Evolutionary conservation across 2,329 filamentous ascomycete species (phyloP).

Genomic region (Penicillium italicum): DNA sequence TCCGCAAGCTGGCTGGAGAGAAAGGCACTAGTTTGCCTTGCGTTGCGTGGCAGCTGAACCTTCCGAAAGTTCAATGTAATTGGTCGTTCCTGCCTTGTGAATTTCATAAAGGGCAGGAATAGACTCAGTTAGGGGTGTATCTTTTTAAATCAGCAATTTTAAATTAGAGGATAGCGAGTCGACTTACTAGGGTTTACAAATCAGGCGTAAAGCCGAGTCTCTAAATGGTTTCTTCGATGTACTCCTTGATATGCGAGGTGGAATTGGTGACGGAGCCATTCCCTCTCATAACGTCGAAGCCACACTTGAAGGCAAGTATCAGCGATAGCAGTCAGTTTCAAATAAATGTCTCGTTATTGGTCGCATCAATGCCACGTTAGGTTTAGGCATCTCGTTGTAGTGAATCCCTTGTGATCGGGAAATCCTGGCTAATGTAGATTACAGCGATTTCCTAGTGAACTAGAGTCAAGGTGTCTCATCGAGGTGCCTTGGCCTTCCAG

Average conservation of each 20-base stretch:
- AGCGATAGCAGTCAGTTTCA: not conserved
- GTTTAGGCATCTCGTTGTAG: too few species aligned
- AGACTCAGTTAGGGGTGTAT: constrained; percentile 48
- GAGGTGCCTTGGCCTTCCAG: too few species aligned
- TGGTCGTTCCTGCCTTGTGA: constrained; percentile 47
- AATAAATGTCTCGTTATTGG: not conserved
- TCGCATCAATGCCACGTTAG: too few species aligned
- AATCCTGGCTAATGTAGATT: too few species aligned
- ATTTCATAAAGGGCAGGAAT: constrained; percentile 48
- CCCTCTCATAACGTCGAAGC: constrained; percentile 39
- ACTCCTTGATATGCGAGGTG: constrained; percentile 46
- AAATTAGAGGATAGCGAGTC: too few species aligned
- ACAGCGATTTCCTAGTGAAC: too few species aligned
- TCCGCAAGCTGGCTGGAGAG: fast-evolving
- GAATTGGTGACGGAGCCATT: constrained; percentile 43
- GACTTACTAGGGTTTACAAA: constrained; percentile 46
- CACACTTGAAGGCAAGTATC: constrained; percentile 50
- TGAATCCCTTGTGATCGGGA: too few species aligned
- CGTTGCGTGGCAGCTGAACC: constrained; percentile 46
- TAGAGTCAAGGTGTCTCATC: too few species aligned
- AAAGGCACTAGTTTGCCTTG: constrained; percentile 45
- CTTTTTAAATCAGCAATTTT: constrained; percentile 12
- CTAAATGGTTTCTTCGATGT: constrained; percentile 51
- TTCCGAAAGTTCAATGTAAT: constrained; percentile 50
- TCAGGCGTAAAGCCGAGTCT: constrained; percentile 49